Evolutionary conservation across 768 basidiomycete genomes (phyloP).

Genomic region (Auricularia sp.): DNA sequence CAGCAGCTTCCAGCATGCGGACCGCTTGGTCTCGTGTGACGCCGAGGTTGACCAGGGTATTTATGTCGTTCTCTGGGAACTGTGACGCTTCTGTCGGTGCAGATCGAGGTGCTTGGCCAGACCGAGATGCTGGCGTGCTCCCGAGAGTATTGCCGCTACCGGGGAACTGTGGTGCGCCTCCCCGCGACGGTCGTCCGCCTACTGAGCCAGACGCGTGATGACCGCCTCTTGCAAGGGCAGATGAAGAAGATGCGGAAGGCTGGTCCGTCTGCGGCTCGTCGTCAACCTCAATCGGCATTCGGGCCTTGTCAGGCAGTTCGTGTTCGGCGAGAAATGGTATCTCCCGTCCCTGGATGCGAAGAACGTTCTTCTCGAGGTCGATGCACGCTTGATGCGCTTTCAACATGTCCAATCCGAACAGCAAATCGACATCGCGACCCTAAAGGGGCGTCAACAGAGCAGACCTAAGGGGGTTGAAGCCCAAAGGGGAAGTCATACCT

Average conservation of each 20-base stretch:
- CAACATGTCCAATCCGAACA: slow-evolving; percentile 98
- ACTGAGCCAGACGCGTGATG: slow-evolving; percentile 15
- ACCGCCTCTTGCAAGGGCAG: slow-evolving; percentile 13
- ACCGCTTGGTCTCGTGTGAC: slow-evolving; percentile 70
- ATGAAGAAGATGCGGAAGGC: slow-evolving; percentile 9
- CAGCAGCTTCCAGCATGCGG: slow-evolving; percentile 62
- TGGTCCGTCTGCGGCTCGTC: slow-evolving; percentile 22
- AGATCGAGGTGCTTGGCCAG: slow-evolving; percentile 14
- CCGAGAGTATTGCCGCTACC: slow-evolving; percentile 61
- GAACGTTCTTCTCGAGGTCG: slow-evolving; percentile 79
- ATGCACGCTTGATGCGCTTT: slow-evolving; percentile 95
- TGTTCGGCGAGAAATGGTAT: slow-evolving; percentile 88
- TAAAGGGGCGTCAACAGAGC: slow-evolving; percentile 19
- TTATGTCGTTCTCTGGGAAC: slow-evolving; percentile 54
- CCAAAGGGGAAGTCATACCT: slow-evolving; percentile 38
- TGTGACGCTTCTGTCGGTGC: slow-evolving; percentile 16
- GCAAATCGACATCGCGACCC: slow-evolving; percentile 89
- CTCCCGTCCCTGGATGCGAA: slow-evolving; percentile 88
- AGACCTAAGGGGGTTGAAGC: background rate
- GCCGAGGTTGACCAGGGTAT: slow-evolving; percentile 66
- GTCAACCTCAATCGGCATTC: slow-evolving; percentile 21
- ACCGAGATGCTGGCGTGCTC: slow-evolving; percentile 24
- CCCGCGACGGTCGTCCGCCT: slow-evolving; percentile 16
- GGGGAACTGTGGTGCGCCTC: slow-evolving; percentile 40
- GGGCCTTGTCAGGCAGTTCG: slow-evolving; percentile 79